Evolutionary conservation across 1,284 basidiomycete species (phyloP), one percentile per base, ranked within the genome.

Genomic region (Marasmius oreades): DNA sequence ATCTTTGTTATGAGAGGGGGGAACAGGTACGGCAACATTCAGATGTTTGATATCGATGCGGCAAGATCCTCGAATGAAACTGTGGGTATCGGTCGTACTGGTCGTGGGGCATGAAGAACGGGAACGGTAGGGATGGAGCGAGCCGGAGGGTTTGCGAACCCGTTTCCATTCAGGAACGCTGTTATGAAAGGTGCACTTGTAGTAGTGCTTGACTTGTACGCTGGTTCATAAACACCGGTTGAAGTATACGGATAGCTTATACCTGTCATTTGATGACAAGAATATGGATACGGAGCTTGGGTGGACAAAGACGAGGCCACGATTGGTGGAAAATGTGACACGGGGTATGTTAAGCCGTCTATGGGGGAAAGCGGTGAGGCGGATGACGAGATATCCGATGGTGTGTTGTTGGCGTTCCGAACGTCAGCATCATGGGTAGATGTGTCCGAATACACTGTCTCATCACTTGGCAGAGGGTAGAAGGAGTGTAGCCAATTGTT

Each of bases 351-450:
- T 53, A 53, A 33, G 28, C 31, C 26, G n/a, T 59, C 58, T 47
- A 59, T 45, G 48, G 58, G 58, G 28, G 58, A 54, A 44, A 59
- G 46, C 37, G 58, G 58, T 22, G 58, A 59, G n/a, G 46, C 54
- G 34, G 58, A 57, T 44, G 56, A 55, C 51, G 56, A 56, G 48
- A 59, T 56, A 51, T 59, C 58, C 26, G 58, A 59, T 33, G 58
- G 58, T 7, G 58, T 59, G 37, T 55, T 59, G 23, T 54, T 44
- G 16, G 46, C 48, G 42, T 53, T 43, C 5, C 43, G 42, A n/a
- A 24, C 34, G 23, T 53, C 39, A 43, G 16, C 11, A 37, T 37
- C 36, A 24, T 28, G n/a, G 36, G n/a, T 23, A 52, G 16, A 36
- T n/a, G n/a, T 16, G 33, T 18, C 12, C n/a, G n/a, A n/a, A n/a